Base-by-base conservation (phyloP, 2,329 filamentous ascomycete species). In the Endothia cerciana region DNA sequence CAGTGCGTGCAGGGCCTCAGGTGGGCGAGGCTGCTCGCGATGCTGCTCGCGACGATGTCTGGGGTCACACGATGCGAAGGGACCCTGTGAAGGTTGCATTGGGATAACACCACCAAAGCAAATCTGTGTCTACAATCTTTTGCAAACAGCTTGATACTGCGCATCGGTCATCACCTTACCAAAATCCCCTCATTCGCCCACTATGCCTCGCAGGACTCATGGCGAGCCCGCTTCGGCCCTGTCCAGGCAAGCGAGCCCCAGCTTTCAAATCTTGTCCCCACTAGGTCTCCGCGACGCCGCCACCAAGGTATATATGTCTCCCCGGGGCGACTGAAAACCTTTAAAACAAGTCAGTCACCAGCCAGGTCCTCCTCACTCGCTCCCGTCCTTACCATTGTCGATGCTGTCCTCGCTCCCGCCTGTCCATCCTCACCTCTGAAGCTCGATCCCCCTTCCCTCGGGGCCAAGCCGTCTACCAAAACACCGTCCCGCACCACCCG, bases 61-160 rank as follows among this genome's bases (percentile, higher is more conserved):
- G 47, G 28, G 47, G 47, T 28, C 47, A 28, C 22, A 28, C 25
- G 5, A 28, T 51, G 47, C 5, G n/a, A 4, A 51, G 17, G n/a
- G 28, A 17, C 22, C 47, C 5, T 10, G 22, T 28, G 11, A 51
- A 51, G 47, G 22, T 7, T 28, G 47, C 47, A 51, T 38, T 30
- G 22, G 28, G 30, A 25, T 57, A 57, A 57, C 55, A 36, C 38
- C 55, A 40, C 55, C 22, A 15, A 19, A 15, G 22, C 30, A 6
- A 60, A 63, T 64, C 62, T 64, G 64, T 67, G 65, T 60, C 60
- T 64, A 67, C 62, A 67, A 57, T 53, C 55, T 43, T 65, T 67
- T 67, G 65, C 65, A 67, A 67, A 67, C 60, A 22, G 41, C 41
- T 61, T 45, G 56, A 67, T 56, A 67, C 60, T 59, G 59, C 60